phyloP scores from a whole-genome alignment of 805 yeast species.

The Candida qinlingensis region DNA sequence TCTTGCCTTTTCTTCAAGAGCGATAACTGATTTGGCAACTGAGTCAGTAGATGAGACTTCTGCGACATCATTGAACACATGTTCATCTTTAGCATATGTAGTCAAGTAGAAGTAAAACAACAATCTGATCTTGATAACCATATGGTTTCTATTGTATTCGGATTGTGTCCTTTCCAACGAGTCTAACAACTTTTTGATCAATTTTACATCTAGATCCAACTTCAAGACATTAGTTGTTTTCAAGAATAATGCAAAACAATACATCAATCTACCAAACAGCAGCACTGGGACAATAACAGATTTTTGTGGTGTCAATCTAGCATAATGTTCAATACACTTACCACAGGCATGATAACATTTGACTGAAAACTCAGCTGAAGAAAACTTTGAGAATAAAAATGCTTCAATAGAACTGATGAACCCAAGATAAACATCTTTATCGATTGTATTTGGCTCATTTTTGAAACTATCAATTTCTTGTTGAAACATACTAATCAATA shows the following conservation, averaged over 20 bases:
- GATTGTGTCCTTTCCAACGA: constrained; percentile 14
- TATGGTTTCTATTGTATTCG: constrained; percentile 15
- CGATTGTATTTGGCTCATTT: constrained; percentile 7
- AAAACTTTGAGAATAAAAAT: constrained; percentile 20
- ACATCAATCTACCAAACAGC: constrained; percentile 24
- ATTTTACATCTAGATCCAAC: constrained; percentile 13
- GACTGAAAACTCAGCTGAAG: constrained; percentile 8
- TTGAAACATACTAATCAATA: constrained; percentile 14
- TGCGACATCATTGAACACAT: constrained; percentile 16
- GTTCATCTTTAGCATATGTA: constrained; percentile 24
- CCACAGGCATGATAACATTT: constrained; percentile 21
- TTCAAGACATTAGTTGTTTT: constrained; percentile 20
- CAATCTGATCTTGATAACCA: constrained; percentile 20
- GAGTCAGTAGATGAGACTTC: constrained; percentile 13
- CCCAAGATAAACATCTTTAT: constrained; percentile 13
- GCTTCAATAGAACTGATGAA: constrained; percentile 23
- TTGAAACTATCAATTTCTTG: constrained; percentile 14
- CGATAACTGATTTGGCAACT: constrained; percentile 9
- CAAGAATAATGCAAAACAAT: constrained; percentile 23
- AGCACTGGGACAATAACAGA: constrained; percentile 18
- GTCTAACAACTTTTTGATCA: constrained; percentile 14
- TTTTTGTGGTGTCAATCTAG: constrained; percentile 12
- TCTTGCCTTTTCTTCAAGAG: not conserved
- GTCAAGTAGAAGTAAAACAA: constrained; percentile 24
- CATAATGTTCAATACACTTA: constrained; percentile 15